Conservation (phyloP, 768 basidiomycete species). For the Steccherinum ochraceum region DNA sequence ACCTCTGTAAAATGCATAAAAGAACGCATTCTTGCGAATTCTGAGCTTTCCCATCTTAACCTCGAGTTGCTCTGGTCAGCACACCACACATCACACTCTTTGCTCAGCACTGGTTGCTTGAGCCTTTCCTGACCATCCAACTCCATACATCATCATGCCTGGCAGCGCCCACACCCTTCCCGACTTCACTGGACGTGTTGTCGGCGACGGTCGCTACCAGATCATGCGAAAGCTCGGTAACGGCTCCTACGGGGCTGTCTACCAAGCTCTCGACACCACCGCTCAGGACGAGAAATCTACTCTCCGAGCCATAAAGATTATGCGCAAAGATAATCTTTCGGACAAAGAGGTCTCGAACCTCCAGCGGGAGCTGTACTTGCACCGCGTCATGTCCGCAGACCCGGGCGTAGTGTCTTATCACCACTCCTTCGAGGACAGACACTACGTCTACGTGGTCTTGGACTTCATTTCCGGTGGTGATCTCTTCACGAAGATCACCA, state of each 20-base stretch:
- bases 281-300: slow-evolving; percentile 1
- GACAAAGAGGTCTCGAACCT: slow-evolving; percentile 4
- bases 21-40: too few relatives aligned
- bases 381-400: slow-evolving; percentile 46
- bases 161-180: slow-evolving; percentile 10
- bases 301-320: slow-evolving; percentile 14
- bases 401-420: slow-evolving; percentile 65
- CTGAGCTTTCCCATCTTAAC: too few relatives aligned
- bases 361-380: slow-evolving; percentile 55
- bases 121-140: neutral
- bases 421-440: slow-evolving; percentile 51
- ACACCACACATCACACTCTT: neutral
- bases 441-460: slow-evolving; percentile 61
- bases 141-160: slow-evolving; percentile 8
- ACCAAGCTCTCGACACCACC: slow-evolving; percentile 13
- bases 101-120: neutral
- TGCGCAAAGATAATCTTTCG: slow-evolving; percentile 10
- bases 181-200: slow-evolving; percentile 12
- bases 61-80: neutral
- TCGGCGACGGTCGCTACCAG: slow-evolving; percentile 15
- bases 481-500: slow-evolving; percentile 39
- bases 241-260: slow-evolving; percentile 19
- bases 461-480: slow-evolving; percentile 36
- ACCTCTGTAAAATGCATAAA: too few relatives aligned
- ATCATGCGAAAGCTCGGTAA: slow-evolving; percentile 14